These are phyloP conservation scores for Ogataea sp. DNA, from an alignment of 805 yeast genomes.

Conservation along the genomic window DNA sequence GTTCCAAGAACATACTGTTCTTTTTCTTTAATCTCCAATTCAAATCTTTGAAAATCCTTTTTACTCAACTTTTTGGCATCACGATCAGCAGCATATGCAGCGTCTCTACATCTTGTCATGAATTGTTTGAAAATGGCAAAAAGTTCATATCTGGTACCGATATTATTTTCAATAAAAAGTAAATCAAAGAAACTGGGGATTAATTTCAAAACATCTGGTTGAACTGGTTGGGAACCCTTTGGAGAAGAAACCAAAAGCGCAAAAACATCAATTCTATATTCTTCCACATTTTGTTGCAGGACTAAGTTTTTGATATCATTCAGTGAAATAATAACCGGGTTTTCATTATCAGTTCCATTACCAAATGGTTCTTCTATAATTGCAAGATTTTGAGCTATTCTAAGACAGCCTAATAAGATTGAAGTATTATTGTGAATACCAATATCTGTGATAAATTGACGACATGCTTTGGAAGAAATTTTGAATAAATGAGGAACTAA, in stretches of 20 bases:
- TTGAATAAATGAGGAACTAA: constrained; percentile 58
- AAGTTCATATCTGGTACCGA: constrained; percentile 63
- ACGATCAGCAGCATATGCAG: constrained; percentile 49
- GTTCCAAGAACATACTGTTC: constrained; percentile 25
- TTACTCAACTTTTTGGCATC: constrained; percentile 36
- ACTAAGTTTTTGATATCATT: constrained; percentile 28
- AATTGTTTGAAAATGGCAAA: constrained; percentile 55
- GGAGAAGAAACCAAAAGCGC: constrained; percentile 55
- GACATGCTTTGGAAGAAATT: constrained; percentile 36
- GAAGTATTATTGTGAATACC: constrained; percentile 24
- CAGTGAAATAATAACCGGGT: constrained; percentile 20
- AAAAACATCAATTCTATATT: constrained; percentile 44
- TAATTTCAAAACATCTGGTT: constrained; percentile 32
- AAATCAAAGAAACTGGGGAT: constrained; percentile 37
- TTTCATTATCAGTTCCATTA: constrained; percentile 22
- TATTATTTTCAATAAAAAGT: constrained; percentile 54
- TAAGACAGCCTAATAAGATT: constrained; percentile 45
- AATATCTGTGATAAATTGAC: constrained; percentile 26
- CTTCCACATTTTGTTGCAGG: constrained; percentile 31
- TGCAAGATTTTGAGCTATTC: constrained; percentile 55
- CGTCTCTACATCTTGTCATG: constrained; percentile 58
- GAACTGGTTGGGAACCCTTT: constrained; percentile 52
- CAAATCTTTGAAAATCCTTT: constrained; percentile 25
- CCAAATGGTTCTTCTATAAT: constrained; percentile 44
- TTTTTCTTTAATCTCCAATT: constrained; percentile 28